Base-by-base conservation (phyloP, 805 yeast species). In the Citeromyces matritensis region DNA sequence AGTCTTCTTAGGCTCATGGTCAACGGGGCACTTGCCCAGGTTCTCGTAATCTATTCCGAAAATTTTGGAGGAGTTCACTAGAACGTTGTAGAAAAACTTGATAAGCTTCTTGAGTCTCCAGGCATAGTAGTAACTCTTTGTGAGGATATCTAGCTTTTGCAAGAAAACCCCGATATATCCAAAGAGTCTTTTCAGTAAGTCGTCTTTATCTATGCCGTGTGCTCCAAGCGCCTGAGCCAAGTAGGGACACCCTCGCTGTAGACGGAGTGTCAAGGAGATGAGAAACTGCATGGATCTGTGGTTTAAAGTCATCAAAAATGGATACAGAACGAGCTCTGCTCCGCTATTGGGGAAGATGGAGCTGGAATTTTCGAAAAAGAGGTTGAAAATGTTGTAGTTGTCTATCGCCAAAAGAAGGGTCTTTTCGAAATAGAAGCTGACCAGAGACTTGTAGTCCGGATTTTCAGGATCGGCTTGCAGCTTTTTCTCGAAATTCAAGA, bases 221-320 rank as follows among this genome's bases (percentile, higher is more conserved):
- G 40, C 43, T 23, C 39, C 41, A 23, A 55, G 38, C 29, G 55
- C 52, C 28, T 53, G 58, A 36, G 45, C 41, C 11, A 52, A 41
- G 2, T 54, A 34, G 1, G 58, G 57, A 4, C 57, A 51, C 30
- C 42, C 46, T 35, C 55, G 59, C 33, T 55, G 60, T 32, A 55
- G 55, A 43, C 76, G 56, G 32, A 70, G 41, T 15, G 69, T 60
- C 40, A 70, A 44, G 27, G 74, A 68, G n/a, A 70, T 69, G 48
- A 70, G 54, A 40, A 70, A 69, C 39, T 69, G 74, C 42, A 66
- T 58, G 4, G 75, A 63, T 39, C 77, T 54, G 39, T 69, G 74
- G 35, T 73, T 72, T 25, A 65, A 53, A 31, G 68, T 60, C 42
- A 70, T 44, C 42, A 70, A 52, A 38, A 56, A 58, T 9, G 75